A percentile compares a stretch with the other conserved stretches of the same genome.
These are phyloP conservation scores for Discostella stelligeroides DNA, from an alignment of 108 stramenopile species.

Conservation along the genomic window DNA sequence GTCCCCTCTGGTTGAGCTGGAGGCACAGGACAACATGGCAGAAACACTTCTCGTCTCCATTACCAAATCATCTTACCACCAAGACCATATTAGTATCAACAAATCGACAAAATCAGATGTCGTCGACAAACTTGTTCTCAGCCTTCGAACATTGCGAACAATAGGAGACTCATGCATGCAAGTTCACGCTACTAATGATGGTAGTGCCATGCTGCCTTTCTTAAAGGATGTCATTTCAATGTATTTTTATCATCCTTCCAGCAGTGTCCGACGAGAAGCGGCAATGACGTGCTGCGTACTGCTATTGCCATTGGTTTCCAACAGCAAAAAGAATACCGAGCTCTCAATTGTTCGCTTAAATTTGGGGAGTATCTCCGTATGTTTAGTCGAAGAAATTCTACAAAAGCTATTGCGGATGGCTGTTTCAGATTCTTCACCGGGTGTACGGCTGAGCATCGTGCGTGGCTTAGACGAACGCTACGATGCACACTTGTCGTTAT, in stretches of 20 bases:
- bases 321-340: slow-evolving; percentile 11
- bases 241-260: slow-evolving; percentile 79
- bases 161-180: slow-evolving; percentile 75
- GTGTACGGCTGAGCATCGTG: slow-evolving; percentile 87
- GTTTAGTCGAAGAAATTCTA: slow-evolving; percentile 85
- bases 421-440: slow-evolving; percentile 83
- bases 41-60: neutral
- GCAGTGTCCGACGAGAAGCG: slow-evolving; percentile 81
- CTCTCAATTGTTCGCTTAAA: slow-evolving; percentile 34
- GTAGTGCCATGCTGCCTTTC: slow-evolving; percentile 83
- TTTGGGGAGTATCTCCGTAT: slow-evolving; percentile 60
- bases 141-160: slow-evolving; percentile 83
- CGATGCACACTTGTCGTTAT: slow-evolving; percentile 79
- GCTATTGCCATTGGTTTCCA: slow-evolving; percentile 61
- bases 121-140: slow-evolving; percentile 74
- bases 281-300: slow-evolving; percentile 80
- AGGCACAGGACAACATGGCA: slow-evolving; percentile 3
- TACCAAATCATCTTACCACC: neutral
- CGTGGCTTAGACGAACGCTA: slow-evolving; percentile 83
- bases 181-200: slow-evolving; percentile 55
- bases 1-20: slow-evolving; percentile 10
- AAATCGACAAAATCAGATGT: slow-evolving; percentile 52
- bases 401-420: slow-evolving; percentile 75
- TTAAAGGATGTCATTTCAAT: slow-evolving; percentile 77
- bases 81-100: slow-evolving; percentile 46